Conservation (phyloP, 768 basidiomycete species). For the Mycena vulgaris region DNA sequence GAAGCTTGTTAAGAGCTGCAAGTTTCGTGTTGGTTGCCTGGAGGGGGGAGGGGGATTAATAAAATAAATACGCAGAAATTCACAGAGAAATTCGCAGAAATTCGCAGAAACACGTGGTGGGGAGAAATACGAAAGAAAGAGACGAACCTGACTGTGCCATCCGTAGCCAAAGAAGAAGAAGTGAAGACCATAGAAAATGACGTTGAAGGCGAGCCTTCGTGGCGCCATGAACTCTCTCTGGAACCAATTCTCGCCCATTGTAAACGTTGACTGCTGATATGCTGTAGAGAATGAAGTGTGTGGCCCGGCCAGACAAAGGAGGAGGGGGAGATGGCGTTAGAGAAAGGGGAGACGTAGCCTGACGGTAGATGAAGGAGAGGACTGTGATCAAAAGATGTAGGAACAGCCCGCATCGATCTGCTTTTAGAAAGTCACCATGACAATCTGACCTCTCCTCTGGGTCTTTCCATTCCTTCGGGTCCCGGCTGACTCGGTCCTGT, state of each 20-base stretch:
- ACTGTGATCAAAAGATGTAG: conserved; percentile 34
- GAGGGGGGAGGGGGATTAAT: conserved; percentile 22
- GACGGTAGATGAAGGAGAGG: conserved; percentile 31
- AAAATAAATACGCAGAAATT: too few relatives aligned
- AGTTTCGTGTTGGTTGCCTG: conserved; percentile 76
- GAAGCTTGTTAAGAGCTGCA: conserved; percentile 83
- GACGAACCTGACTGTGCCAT: conserved; percentile 86
- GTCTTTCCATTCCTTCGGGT: conserved; percentile 21
- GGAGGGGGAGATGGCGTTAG: conserved; percentile 40
- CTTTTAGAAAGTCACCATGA: conserved; percentile 47
- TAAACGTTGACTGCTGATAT: conserved; percentile 40
- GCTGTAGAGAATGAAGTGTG: conserved; percentile 51
- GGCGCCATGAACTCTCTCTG: conserved; percentile 76
- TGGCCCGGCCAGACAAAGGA: conserved; percentile 66
- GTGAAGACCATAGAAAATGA: conserved; percentile 87
- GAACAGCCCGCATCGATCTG: conserved; percentile 22
- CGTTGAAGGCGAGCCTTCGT: conserved; percentile 79
- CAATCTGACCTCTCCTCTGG: conserved; percentile 34
- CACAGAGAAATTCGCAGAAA: too few relatives aligned
- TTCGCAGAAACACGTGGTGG: conserved; percentile 9
- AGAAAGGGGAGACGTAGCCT: conserved; percentile 44
- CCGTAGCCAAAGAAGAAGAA: conserved; percentile 84
- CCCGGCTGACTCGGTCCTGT: conserved; percentile 12
- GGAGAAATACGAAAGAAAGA: neutral
- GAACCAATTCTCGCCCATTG: conserved; percentile 82